phyloP scores from a whole-genome alignment of 257 asterid species.

The Plantago elongata region DNA sequence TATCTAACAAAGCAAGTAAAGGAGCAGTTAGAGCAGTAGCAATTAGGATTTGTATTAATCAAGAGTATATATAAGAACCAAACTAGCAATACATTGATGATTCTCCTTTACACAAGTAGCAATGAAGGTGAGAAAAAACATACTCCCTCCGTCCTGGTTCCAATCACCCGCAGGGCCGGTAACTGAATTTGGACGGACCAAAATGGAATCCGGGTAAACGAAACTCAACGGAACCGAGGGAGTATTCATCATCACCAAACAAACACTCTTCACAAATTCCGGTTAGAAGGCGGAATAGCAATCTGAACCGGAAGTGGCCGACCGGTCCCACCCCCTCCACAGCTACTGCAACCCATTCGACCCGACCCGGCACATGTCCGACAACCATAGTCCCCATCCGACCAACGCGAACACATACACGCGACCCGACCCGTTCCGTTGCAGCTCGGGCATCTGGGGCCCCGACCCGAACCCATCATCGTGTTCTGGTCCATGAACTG shows the following conservation, averaged over 20 bases:
- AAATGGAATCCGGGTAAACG: too few relatives aligned
- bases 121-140: too few relatives aligned
- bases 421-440: conserved; percentile 87
- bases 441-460: conserved; percentile 66
- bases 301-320: conserved; percentile 85
- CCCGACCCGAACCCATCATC: conserved; percentile 70
- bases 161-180: too few relatives aligned
- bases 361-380: conserved; percentile 93
- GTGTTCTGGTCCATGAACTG: conserved; percentile 55
- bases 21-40: too few relatives aligned
- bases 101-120: not conserved
- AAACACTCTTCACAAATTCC: conserved; percentile 25
- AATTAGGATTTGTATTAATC: too few relatives aligned
- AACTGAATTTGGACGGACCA: too few relatives aligned
- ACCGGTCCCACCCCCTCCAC: conserved; percentile 93
- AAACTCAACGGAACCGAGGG: too few relatives aligned
- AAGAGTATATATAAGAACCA: too few relatives aligned
- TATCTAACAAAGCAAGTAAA: too few relatives aligned
- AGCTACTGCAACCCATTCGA: conserved; percentile 76
- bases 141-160: too few relatives aligned
- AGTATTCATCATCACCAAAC: too few relatives aligned
- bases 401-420: conserved; percentile 89
- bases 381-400: conserved; percentile 88
- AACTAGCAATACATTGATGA: not conserved
- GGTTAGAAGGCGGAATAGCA: conserved; percentile 50